Percentiles rank a stretch among this genome's conserved stretches.
phyloP scores from a whole-genome alignment of 2,329 filamentous ascomycete genomes.

The Xylariaceae sp. region DNA sequence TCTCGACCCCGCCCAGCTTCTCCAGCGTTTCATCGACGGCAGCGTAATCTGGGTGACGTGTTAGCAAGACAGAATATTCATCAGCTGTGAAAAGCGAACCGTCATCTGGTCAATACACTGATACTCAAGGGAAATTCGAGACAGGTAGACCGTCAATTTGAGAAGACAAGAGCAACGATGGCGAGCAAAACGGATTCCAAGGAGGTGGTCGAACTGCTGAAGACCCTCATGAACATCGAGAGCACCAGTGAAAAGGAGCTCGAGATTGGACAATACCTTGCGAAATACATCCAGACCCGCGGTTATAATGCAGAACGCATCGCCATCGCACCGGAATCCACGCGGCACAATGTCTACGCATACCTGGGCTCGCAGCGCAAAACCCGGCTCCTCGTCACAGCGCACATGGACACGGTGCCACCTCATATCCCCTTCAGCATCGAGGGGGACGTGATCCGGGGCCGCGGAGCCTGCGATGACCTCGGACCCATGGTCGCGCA shows the following conservation, averaged over 20 bases:
- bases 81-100: neutral
- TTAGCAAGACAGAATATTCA: neutral
- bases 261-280: conserved; percentile 33
- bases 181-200: conserved; percentile 16
- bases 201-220: conserved; percentile 28
- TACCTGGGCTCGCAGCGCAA: conserved; percentile 32
- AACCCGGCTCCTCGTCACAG: conserved; percentile 32
- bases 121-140: too few species aligned
- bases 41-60: neutral
- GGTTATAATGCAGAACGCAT: conserved; percentile 36
- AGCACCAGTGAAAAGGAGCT: conserved; percentile 36
- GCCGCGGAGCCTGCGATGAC: conserved; percentile 40
- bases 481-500: conserved; percentile 42
- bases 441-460: conserved; percentile 37
- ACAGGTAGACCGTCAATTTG: too few species aligned
- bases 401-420: conserved; percentile 40
- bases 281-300: conserved; percentile 29
- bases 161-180: conserved; percentile 7
- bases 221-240: conserved; percentile 34
- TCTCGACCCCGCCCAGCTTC: neutral
- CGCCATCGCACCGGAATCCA: conserved; percentile 31
- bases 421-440: conserved; percentile 48
- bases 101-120: too few species aligned
- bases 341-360: conserved; percentile 37
- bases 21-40: neutral